Percentiles rank a stretch among this genome's conserved stretches.
Conservation (phyloP, 768 basidiomycete species). For the Termitomyces sp. region DNA sequence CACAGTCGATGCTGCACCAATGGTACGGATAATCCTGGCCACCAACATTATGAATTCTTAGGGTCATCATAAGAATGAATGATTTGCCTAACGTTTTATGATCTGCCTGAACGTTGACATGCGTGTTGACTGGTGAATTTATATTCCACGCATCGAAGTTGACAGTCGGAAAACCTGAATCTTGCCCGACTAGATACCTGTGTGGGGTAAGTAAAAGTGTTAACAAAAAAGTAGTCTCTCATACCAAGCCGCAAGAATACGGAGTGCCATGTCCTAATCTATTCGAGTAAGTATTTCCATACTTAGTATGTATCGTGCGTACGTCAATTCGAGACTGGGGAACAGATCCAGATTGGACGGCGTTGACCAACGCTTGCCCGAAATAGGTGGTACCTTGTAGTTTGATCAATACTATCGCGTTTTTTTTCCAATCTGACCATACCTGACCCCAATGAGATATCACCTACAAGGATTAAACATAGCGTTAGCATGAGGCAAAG, state of each 20-base stretch:
- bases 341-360: conserved; percentile 60
- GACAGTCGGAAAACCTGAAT: conserved; percentile 37
- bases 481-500: neutral
- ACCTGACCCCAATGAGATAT: conserved; percentile 47
- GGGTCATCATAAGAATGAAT: neutral
- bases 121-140: conserved; percentile 32
- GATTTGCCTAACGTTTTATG: conserved; percentile 39
- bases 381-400: conserved; percentile 46
- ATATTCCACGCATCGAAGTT: conserved; percentile 57
- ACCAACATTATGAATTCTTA: neutral
- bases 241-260: conserved; percentile 44
- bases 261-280: conserved; percentile 39
- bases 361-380: conserved; percentile 53
- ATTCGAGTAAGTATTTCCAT: neutral
- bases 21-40: conserved; percentile 49
- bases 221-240: neutral
- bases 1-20: conserved; percentile 61
- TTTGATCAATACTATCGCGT: neutral
- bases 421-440: neutral
- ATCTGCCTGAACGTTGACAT: conserved; percentile 56
- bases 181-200: conserved; percentile 42
- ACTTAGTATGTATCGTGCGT: neutral
- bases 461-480: conserved; percentile 24
- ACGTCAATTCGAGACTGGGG: conserved; percentile 54
- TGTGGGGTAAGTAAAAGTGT: conserved; percentile 21